Evolutionary conservation across 2,329 filamentous ascomycete genomes (phyloP).

Genomic region (Blastomyces gilchristii): DNA sequence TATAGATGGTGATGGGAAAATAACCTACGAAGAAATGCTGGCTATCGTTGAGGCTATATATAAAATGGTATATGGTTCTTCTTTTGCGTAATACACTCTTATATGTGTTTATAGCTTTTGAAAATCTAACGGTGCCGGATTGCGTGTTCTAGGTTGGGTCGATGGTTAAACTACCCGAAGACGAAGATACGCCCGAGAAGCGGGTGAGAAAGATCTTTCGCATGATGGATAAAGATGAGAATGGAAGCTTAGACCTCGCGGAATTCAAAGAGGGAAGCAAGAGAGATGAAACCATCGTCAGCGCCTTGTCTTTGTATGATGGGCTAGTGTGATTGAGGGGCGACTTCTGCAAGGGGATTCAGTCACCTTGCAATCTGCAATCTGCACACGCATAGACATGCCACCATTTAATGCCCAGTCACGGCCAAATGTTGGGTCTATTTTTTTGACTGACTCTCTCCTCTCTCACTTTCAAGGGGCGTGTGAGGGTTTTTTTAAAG

Average conservation of each 20-base stretch:
- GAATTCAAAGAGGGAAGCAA: conserved; percentile 99
- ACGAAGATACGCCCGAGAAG: conserved; percentile 98
- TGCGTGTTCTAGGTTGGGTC: conserved; percentile 67
- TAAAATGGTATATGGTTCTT: conserved; percentile 67
- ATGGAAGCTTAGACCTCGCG: conserved; percentile 89
- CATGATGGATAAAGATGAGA: conserved; percentile 99
- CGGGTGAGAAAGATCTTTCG: conserved; percentile 95
- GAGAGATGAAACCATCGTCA: conserved; percentile 97
- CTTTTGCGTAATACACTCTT: background rate
- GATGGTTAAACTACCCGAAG: conserved; percentile 97
- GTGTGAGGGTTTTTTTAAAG: background rate
- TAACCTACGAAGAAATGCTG: conserved; percentile 98
- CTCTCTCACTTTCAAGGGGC: background rate
- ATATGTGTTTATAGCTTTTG: background rate
- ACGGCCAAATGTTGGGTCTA: background rate
- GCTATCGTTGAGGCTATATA: conserved; percentile 98
- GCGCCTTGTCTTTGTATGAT: conserved; percentile 89
- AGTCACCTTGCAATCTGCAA: background rate
- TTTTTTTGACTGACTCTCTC: background rate
- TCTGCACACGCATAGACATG: background rate
- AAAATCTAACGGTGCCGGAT: background rate
- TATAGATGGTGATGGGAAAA: conserved; percentile 97
- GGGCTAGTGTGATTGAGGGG: conserved; percentile 61
- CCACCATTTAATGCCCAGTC: background rate
- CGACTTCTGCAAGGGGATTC: conserved; percentile 4